A percentile compares a stretch with the other conserved stretches of the same genome.
Evolutionary conservation across 2,329 filamentous ascomycete genomes (phyloP).

Genomic region (Teratosphaeria viscida): DNA sequence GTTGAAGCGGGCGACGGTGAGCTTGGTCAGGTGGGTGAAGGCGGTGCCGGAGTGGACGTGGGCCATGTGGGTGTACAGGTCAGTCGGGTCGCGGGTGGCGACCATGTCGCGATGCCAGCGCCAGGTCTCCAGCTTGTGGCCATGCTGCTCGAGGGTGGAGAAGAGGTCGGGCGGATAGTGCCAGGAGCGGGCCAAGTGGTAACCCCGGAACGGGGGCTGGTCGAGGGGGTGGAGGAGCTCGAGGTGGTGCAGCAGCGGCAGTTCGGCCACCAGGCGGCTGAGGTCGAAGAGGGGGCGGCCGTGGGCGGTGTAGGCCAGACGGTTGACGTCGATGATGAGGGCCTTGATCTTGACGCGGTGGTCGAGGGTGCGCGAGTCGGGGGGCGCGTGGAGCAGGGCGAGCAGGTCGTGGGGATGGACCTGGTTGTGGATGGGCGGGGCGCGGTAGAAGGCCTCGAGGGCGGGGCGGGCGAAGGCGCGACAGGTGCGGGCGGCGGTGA

Average conservation of each 20-base stretch:
- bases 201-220: constrained; percentile 53
- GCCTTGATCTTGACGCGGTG: constrained; percentile 62
- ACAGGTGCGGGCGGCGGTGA: constrained; percentile 24
- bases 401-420: constrained; percentile 23
- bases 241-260: constrained; percentile 58
- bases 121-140: constrained; percentile 40
- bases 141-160: constrained; percentile 45
- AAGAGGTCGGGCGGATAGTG: constrained; percentile 59
- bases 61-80: constrained; percentile 17
- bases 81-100: constrained; percentile 14
- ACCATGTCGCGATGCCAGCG: constrained; percentile 40
- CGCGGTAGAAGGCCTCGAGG: constrained; percentile 27
- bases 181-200: constrained; percentile 46
- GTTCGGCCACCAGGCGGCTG: constrained; percentile 47
- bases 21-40: constrained; percentile 47
- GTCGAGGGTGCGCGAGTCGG: constrained; percentile 32
- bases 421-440: constrained; percentile 20
- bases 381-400: constrained; percentile 14
- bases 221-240: constrained; percentile 64
- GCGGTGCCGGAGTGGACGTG: constrained; percentile 27
- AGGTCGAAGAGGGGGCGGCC: constrained; percentile 47
- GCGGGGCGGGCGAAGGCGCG: constrained; percentile 26
- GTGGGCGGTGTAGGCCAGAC: constrained; percentile 44
- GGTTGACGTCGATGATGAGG: constrained; percentile 58
- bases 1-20: constrained; percentile 43